Base-by-base conservation (phyloP, 768 basidiomycete genomes). In the Lactarius hatsudake region DNA sequence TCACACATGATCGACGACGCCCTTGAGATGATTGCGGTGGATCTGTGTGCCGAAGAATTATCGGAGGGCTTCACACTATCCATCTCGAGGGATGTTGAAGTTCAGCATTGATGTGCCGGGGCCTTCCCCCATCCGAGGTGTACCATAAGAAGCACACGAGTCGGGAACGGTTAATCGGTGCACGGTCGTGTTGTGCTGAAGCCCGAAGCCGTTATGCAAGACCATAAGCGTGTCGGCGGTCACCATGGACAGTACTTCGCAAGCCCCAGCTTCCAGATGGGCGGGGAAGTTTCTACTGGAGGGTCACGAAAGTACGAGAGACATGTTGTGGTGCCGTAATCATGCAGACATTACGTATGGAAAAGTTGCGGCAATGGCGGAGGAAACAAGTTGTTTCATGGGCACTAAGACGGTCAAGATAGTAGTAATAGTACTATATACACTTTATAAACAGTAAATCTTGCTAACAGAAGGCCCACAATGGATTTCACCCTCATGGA, bases 1-100 rank as follows among this genome's bases (percentile, higher is more conserved):
- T 64, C 62, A 18, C n/a, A 55, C 8, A 54, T 68, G 59, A 9
- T 70, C 36, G 28, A 61, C 32, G 67, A 70, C 53, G 69, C 66
- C 9, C 36, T 70, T 36, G 67, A 68, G 45, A 69, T 68, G 62
- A 18, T 68, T 17, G 4, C 20, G 32, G 30, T 59, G 34, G 32
- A 38, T 51, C 2, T 8, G 12, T 38, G 0, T 38, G 9, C 38
- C 23, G 40, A 7, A 18, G 42, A 48, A 15, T 18, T 13, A 7
- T 18, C 9, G n/a, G 17, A n/a, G 8, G 38, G 59, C 48, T 10
- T 13, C 28, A 28, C 36, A 9, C 30, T 17, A 10, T 30, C 55
- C 45, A 12, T n/a, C 17, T n/a, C 6, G 36, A 20, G 2, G 38
- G 48, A 32, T 36, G 12, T 1, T n/a, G 45, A n/a, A 20, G 45